Evolutionary conservation across 2,329 filamentous ascomycete genomes (phyloP).

Genomic region (Fusarium marasasianum): DNA sequence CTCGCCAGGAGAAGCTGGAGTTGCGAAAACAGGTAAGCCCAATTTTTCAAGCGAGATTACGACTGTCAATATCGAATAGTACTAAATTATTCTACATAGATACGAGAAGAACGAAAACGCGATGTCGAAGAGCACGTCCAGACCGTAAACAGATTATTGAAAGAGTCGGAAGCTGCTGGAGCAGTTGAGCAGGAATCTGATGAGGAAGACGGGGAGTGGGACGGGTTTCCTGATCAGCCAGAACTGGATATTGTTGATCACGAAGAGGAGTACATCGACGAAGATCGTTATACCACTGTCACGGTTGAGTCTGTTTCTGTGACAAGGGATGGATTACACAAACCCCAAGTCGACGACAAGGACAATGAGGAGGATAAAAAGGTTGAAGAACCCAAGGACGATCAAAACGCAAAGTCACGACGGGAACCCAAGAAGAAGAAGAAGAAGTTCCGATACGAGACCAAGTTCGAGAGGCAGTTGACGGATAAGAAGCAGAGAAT

Average conservation of each 20-base stretch:
- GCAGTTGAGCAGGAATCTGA: conserved; percentile 55
- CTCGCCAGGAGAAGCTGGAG: conserved; percentile 78
- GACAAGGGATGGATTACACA: conserved; percentile 76
- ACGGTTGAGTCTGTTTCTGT: conserved; percentile 90
- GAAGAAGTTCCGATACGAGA: conserved; percentile 93
- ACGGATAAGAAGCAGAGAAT: conserved; percentile 75
- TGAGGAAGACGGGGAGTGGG: conserved; percentile 66
- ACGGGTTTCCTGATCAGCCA: conserved; percentile 67
- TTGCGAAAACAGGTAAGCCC: conserved; percentile 76
- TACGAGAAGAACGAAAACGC: conserved; percentile 82
- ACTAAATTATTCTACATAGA: conserved; percentile 57
- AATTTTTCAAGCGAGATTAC: neutral
- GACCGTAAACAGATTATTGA: conserved; percentile 76
- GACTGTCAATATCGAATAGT: neutral
- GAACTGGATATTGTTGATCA: conserved; percentile 70
- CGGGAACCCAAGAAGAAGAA: conserved; percentile 78
- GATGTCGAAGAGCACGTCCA: conserved; percentile 85
- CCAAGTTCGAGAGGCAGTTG: conserved; percentile 83
- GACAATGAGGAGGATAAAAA: conserved; percentile 52
- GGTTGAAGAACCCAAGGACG: conserved; percentile 36
- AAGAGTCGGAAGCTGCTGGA: conserved; percentile 62
- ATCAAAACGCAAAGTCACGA: conserved; percentile 45
- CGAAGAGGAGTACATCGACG: conserved; percentile 95
- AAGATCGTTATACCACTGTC: conserved; percentile 94
- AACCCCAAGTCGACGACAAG: conserved; percentile 52